A percentile compares a stretch with the other conserved stretches of the same genome.
phyloP scores from a whole-genome alignment of 2,329 filamentous ascomycete genomes.

The Colletotrichum acutatum region DNA sequence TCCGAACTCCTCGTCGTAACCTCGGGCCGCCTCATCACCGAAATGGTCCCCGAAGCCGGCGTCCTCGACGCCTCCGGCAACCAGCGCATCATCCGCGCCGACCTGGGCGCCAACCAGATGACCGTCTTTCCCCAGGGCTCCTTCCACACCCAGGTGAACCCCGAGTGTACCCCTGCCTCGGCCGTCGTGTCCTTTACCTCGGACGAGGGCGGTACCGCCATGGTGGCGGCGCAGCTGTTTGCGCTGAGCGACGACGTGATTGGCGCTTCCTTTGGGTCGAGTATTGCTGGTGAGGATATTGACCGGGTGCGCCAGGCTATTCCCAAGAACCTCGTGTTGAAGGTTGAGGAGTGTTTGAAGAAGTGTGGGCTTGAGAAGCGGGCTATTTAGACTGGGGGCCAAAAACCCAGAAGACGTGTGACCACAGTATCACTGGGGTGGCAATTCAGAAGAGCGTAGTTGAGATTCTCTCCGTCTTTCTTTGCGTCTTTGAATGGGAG shows the following conservation, averaged over 20 bases:
- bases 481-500: background rate
- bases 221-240: background rate
- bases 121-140: background rate
- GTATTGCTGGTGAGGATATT: background rate
- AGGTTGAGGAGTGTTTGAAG: background rate
- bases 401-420: background rate
- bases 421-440: no score
- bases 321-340: background rate
- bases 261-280: background rate
- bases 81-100: background rate
- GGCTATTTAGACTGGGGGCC: background rate
- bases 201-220: background rate
- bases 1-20: slow-evolving; percentile 57
- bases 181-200: background rate
- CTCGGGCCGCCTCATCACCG: slow-evolving; percentile 51
- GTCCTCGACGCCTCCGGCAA: slow-evolving; percentile 45
- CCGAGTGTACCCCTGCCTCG: background rate
- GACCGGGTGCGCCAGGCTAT: background rate
- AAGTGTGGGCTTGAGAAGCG: background rate
- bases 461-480: background rate
- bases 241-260: background rate
- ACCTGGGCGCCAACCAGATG: background rate
- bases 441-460: background rate
- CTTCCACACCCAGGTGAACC: background rate
- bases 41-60: slow-evolving; percentile 59